Base-by-base conservation (phyloP, 2,329 filamentous ascomycete genomes). In the Elsinoe necatrix region DNA sequence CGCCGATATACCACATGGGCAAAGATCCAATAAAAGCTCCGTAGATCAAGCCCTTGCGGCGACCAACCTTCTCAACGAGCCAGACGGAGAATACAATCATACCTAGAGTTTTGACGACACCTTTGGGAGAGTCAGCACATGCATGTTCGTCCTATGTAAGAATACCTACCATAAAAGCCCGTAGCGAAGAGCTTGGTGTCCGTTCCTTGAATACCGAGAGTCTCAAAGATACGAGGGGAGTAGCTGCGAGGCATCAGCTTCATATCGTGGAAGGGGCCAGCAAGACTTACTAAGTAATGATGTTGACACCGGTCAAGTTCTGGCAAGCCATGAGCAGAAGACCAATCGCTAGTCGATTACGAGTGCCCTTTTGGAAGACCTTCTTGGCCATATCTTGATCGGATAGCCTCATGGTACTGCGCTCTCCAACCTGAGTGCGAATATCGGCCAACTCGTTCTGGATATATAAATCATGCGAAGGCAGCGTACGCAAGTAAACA, bases 361-460 rank as follows among this genome's bases (percentile, higher is more conserved):
- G 57, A 29, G 52, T 45, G 11, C 69, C 69, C 56, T 69, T 71
- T 56, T 71, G 66, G 58, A 71, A 71, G 1, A 71, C 63, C 56
- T 69, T 69, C 61, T 68, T 67, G 41, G 88, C 80, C 65, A 87
- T 77, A 68, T 89, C 86, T 66, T 83, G 83, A 60, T 88, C 58
- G 43, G 83, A 75, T 1, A 84, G 84, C 0, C 80, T 66, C 72
- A 78, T 80, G 16, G 80, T 79, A 0, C 80, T 72, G 4, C 84
- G 84, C 48, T 66, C 63, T 41, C 67, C 66, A 20, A 68, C 64
- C 45, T 72, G 68, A 3, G 61, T 62, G 56, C 72, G 63, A 39
- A 80, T 77, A 62, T 77, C 75, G 2, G 71, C 69, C 39, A 80
- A 66, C 48, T 80, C 78, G 51, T 75, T 73, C 54, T 73, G 72